Conservation (phyloP, 1,139 yeast species). For the Geotrichum bryndzae region DNA sequence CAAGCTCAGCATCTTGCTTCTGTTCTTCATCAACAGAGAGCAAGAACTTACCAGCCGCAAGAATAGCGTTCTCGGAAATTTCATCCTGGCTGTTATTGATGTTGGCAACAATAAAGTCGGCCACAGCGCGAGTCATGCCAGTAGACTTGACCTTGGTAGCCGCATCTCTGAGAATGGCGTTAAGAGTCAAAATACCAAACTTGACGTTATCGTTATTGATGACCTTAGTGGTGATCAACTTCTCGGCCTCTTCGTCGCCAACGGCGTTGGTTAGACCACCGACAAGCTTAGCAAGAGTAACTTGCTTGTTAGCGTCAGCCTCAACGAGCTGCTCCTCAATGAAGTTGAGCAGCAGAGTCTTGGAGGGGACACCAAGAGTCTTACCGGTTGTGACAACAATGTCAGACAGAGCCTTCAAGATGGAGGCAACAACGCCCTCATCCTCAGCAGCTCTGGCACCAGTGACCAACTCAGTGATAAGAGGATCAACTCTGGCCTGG, state of each 20-base stretch:
- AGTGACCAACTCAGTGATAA: constrained; percentile 72
- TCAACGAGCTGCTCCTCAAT: constrained; percentile 48
- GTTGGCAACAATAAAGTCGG: constrained; percentile 45
- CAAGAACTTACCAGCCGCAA: constrained; percentile 79
- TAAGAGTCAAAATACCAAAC: constrained; percentile 67
- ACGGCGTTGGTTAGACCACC: constrained; percentile 72
- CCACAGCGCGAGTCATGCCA: constrained; percentile 46
- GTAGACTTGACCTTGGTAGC: constrained; percentile 54
- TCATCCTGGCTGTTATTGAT: constrained; percentile 46
- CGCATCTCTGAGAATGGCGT: constrained; percentile 74
- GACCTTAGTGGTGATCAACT: constrained; percentile 57
- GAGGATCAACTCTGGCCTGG: constrained; percentile 92
- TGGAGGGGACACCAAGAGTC: constrained; percentile 69
- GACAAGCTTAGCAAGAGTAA: constrained; percentile 70
- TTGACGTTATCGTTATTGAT: constrained; percentile 43
- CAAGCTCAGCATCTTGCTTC: constrained; percentile 19
- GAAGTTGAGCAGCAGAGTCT: constrained; percentile 60
- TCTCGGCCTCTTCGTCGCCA: constrained; percentile 57
- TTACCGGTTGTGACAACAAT: constrained; percentile 77
- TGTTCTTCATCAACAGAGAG: constrained; percentile 32
- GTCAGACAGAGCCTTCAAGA: constrained; percentile 79
- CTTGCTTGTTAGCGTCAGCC: constrained; percentile 26
- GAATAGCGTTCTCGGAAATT: constrained; percentile 69
- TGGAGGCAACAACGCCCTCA: constrained; percentile 72
- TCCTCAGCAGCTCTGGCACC: constrained; percentile 61